Evolutionary conservation across 768 basidiomycete genomes (phyloP).

Genomic region (Basidioascus undulatus): DNA sequence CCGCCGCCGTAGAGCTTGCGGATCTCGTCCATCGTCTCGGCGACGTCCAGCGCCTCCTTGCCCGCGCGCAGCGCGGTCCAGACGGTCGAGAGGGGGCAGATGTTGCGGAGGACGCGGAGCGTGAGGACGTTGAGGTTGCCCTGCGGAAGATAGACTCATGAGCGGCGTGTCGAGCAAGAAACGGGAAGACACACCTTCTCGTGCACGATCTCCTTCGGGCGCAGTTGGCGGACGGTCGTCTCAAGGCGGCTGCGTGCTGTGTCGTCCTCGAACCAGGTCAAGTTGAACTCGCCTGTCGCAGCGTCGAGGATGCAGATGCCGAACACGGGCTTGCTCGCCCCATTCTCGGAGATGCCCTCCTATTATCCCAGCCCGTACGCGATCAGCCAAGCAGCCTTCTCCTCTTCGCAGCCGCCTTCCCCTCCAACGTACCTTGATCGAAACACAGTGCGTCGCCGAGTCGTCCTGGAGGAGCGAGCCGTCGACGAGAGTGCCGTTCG

Average conservation of each 20-base stretch:
- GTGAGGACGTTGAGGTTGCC: conserved; percentile 68
- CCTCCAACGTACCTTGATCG: conserved; percentile 31
- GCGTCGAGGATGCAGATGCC: conserved; percentile 84
- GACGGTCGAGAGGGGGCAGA: conserved; percentile 53
- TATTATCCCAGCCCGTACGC: background rate
- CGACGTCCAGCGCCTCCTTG: conserved; percentile 41
- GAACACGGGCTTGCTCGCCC: conserved; percentile 24
- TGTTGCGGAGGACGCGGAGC: conserved; percentile 50
- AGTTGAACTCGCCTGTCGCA: conserved; percentile 79
- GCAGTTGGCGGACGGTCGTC: conserved; percentile 70
- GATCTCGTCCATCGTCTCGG: conserved; percentile 46
- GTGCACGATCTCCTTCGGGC: conserved; percentile 75
- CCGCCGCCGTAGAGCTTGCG: too few species aligned
- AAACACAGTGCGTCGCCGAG: conserved; percentile 82
- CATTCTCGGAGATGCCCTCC: conserved; percentile 8
- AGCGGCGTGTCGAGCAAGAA: background rate
- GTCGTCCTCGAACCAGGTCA: conserved; percentile 77
- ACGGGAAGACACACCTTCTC: conserved; percentile 37
- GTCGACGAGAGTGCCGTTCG: conserved; percentile 86
- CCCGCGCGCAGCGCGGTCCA: conserved; percentile 61
- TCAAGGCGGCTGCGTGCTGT: conserved; percentile 76
- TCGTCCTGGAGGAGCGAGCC: conserved; percentile 69
- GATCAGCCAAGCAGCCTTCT: background rate
- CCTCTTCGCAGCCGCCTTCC: background rate
- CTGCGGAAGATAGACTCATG: conserved; percentile 21